These are phyloP conservation scores for Hericium rajendrae DNA, from an alignment of 768 basidiomycete genomes.

Conservation along the genomic window DNA sequence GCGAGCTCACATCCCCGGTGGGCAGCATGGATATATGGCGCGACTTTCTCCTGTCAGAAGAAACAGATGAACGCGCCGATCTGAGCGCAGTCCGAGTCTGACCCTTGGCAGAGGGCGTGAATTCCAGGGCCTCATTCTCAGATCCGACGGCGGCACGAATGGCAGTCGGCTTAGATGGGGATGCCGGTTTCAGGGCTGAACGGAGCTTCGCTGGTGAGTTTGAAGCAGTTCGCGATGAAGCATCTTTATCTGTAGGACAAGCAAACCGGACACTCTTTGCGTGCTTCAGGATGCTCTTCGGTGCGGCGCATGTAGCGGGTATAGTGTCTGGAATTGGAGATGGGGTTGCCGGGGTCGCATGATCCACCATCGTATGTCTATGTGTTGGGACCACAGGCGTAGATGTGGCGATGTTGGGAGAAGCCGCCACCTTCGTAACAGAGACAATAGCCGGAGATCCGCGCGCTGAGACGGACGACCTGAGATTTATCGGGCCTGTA, in stretches of 20 bases:
- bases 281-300: conserved; percentile 12
- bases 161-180: conserved; percentile 8
- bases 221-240: not conserved
- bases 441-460: too few relatives aligned
- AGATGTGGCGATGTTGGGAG: too few relatives aligned
- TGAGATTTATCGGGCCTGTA: too few relatives aligned
- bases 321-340: not conserved
- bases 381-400: too few relatives aligned
- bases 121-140: too few relatives aligned
- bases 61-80: too few relatives aligned
- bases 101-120: too few relatives aligned
- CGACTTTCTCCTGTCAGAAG: not conserved
- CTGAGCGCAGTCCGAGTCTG: too few relatives aligned
- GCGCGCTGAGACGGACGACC: too few relatives aligned
- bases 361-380: not conserved
- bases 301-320: not conserved
- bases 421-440: too few relatives aligned
- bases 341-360: not conserved
- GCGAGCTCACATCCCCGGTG: too few relatives aligned
- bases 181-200: not conserved
- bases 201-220: not conserved
- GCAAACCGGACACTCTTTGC: conserved; percentile 15
- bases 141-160: not conserved
- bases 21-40: not conserved
- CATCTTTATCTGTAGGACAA: conserved; percentile 2